A percentile compares a stretch with the other conserved stretches of the same genome.
These are phyloP conservation scores for California macrophylla DNA, from an alignment of 441 rosid genomes.

Conservation along the genomic window DNA sequence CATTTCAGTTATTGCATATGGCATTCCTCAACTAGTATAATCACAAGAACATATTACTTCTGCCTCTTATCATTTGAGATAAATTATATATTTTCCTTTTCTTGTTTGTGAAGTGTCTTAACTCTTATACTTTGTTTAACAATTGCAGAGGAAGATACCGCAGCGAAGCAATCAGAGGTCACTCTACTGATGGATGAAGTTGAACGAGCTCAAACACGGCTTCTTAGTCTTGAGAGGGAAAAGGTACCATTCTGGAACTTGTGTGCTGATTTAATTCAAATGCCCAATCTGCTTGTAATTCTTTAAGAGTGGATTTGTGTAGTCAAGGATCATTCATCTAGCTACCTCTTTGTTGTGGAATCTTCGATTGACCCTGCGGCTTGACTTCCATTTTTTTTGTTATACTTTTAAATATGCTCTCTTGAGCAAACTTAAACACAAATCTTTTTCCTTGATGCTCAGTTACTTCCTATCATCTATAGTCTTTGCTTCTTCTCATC, in stretches of 20 bases:
- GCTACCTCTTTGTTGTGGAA: neutral
- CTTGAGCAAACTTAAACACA: neutral
- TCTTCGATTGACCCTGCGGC: neutral
- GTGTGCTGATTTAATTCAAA: conserved; percentile 17
- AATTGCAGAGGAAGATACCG: conserved; percentile 80
- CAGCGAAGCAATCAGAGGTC: conserved; percentile 92
- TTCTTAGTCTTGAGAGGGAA: conserved; percentile 91
- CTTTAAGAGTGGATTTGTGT: neutral
- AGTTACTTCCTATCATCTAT: neutral
- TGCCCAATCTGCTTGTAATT: neutral
- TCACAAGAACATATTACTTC: neutral
- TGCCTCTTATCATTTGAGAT: neutral
- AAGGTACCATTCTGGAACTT: conserved; percentile 45
- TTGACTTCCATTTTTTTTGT: neutral
- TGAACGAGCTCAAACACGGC: conserved; percentile 97
- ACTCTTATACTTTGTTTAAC: conserved; percentile 3
- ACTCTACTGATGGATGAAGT: conserved; percentile 96
- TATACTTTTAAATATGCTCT: neutral
- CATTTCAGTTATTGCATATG: neutral
- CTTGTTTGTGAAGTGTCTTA: conserved; percentile 1
- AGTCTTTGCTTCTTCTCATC: neutral
- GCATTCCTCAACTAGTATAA: neutral
- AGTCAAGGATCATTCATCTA: neutral
- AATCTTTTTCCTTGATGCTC: neutral
- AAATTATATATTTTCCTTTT: neutral